Base-by-base conservation (phyloP, 306 rosid species). In the Fragaria nilgerrensis region DNA sequence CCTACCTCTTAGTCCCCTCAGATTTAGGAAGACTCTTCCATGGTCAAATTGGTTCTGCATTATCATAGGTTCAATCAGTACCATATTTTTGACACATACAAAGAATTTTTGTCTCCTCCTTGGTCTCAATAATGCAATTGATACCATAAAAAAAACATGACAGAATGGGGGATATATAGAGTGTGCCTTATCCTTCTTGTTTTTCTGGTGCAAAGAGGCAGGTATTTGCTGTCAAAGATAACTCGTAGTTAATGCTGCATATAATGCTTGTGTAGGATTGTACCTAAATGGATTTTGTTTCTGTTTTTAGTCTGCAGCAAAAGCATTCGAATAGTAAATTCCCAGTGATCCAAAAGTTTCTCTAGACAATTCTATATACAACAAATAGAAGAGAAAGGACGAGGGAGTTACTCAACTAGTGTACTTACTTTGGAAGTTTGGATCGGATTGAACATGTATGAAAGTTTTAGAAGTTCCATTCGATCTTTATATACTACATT, bases 41-140 rank as follows among this genome's bases (percentile, higher is more conserved):
- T 75, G 62, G 80, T 81, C 84, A 81, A 81, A 61, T 17, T 37
- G 39, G 22, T 48, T 41, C n/a, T 71, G 65, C 73, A 36, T 61
- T 49, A 43, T 50, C 76, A 19, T 22, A 52, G 55, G 25, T 9
- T 41, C 45, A 65, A 36, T 71, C 34, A 41, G 47, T 76, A 41
- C 66, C 49, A 65, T 4, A 12, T 20, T 45, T 53, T 59, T 14
- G 36, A 61, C 72, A 62, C 4, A 66, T 64, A 23, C 49, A 67
- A 16, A 47, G 62, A 75, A 45, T 62, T 45, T 75, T 20, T 75
- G 71, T 62, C 47, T 50, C 45, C 69, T 43, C n/a, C 41, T 39
- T 14, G 7, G 9, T n/a, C 68, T 20, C 53, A 37, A 66, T 66
- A 37, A 37, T 66, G 9, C 29, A 19, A 32, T 32, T 9, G 62